phyloP scores from a whole-genome alignment of 2,329 filamentous ascomycete species.

The Anthostomella pinea region DNA sequence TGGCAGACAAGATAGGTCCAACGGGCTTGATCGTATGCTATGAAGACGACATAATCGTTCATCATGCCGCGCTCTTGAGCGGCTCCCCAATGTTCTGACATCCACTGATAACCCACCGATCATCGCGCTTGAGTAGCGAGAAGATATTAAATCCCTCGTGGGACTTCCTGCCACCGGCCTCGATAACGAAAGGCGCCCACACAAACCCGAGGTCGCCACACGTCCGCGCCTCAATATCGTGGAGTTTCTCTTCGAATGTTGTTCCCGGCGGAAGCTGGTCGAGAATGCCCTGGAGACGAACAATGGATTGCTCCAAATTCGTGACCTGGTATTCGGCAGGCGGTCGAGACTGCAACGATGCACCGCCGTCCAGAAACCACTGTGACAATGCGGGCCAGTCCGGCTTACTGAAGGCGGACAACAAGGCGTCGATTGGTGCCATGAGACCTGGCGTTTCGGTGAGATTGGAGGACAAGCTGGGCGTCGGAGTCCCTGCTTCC shows the following conservation, averaged over 20 bases:
- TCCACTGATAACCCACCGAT: background rate
- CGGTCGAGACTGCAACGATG: background rate
- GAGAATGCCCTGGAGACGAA: background rate
- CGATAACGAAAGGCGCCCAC: background rate
- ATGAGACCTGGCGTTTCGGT: background rate
- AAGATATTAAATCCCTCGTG: background rate
- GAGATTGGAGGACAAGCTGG: background rate
- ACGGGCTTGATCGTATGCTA: no score
- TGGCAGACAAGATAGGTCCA: no score
- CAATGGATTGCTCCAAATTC: background rate
- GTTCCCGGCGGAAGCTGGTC: background rate
- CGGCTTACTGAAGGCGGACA: background rate
- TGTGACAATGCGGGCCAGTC: background rate
- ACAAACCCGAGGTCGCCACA: background rate
- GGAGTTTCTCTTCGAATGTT: background rate
- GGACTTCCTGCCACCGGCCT: background rate
- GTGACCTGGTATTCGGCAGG: background rate
- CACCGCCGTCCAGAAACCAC: background rate
- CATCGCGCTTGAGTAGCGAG: background rate
- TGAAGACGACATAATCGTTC: no score
- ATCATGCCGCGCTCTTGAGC: no score
- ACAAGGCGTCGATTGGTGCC: background rate
- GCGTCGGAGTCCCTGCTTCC: background rate
- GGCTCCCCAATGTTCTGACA: background rate
- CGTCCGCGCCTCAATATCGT: background rate